phyloP scores from a whole-genome alignment of 768 basidiomycete genomes.

The Tricholoma matsutake region DNA sequence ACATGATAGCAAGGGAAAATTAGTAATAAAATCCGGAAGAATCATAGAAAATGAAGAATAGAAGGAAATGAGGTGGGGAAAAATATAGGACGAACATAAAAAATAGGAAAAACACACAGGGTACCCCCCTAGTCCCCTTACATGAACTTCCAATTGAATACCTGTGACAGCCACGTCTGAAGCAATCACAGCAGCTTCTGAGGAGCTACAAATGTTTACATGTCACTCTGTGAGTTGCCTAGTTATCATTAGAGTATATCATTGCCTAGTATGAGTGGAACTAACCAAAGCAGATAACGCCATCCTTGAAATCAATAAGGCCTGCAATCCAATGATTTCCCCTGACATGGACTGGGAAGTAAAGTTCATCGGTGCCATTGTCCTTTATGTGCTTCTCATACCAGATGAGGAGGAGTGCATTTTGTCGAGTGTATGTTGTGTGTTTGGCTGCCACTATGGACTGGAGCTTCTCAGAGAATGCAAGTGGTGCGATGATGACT shows the following conservation, averaged over 20 bases:
- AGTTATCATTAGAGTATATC: neutral
- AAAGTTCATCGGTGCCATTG: too few relatives aligned
- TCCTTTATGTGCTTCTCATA: constrained; percentile 8
- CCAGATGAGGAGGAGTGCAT: neutral
- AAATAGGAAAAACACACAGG: too few relatives aligned
- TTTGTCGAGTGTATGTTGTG: neutral
- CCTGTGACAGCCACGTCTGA: constrained; percentile 3
- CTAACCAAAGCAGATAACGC: constrained; percentile 12
- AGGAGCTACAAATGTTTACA: neutral
- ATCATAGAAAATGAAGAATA: too few relatives aligned
- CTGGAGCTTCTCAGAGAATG: constrained; percentile 7
- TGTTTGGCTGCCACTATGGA: neutral
- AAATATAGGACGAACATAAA: too few relatives aligned
- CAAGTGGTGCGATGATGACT: neutral
- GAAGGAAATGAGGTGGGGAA: too few relatives aligned
- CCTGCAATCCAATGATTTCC: too few relatives aligned
- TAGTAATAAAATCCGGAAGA: too few relatives aligned
- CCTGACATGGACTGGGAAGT: too few relatives aligned
- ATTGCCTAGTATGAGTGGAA: neutral
- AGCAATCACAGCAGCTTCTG: neutral
- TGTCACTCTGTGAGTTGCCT: neutral
- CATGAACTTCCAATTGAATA: neutral
- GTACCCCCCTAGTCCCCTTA: too few relatives aligned
- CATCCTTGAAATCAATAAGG: constrained; percentile 10
- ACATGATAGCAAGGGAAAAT: too few relatives aligned